Evolutionary conservation across 345 rosid genomes (phyloP).

Genomic region (Mangifera indica): DNA sequence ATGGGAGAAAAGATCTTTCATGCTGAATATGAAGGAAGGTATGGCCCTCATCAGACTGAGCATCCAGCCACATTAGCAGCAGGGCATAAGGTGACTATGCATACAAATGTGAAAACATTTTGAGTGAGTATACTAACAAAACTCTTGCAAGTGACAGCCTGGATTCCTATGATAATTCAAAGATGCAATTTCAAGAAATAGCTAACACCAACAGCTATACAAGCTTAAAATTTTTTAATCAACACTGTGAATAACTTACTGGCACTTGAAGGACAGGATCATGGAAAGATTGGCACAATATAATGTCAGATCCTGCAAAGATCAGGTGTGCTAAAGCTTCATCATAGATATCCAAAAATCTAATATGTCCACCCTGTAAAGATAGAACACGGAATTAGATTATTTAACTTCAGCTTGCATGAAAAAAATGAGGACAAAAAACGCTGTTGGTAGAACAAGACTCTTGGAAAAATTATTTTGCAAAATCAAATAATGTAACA

Average conservation of each 20-base stretch:
- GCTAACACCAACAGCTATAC: not conserved
- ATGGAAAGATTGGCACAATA: slow-evolving; percentile 49
- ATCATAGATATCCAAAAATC: slow-evolving; percentile 38
- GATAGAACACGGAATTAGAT: slow-evolving; percentile 13
- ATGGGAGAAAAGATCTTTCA: not conserved
- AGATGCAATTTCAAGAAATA: not conserved
- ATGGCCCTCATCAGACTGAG: not conserved
- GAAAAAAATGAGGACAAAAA: not conserved
- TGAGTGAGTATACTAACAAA: not conserved
- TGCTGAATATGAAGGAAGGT: not conserved
- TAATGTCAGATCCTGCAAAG: slow-evolving; percentile 64
- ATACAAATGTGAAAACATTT: not conserved
- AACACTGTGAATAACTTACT: slow-evolving; percentile 37
- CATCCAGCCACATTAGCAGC: not conserved
- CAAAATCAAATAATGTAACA: not conserved
- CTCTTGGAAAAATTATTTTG: not conserved
- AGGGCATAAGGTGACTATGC: not conserved
- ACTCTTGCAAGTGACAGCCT: not conserved
- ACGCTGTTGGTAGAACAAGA: not conserved
- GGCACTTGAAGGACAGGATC: slow-evolving; percentile 65
- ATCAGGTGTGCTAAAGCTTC: slow-evolving; percentile 53
- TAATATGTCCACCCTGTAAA: slow-evolving; percentile 46
- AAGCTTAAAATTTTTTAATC: slow-evolving; percentile 4
- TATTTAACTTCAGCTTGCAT: slow-evolving; percentile 1
- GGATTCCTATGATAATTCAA: not conserved